These are phyloP conservation scores for Cadophora sp. DNA, from an alignment of 2,329 filamentous ascomycete genomes.

Conservation along the genomic window DNA sequence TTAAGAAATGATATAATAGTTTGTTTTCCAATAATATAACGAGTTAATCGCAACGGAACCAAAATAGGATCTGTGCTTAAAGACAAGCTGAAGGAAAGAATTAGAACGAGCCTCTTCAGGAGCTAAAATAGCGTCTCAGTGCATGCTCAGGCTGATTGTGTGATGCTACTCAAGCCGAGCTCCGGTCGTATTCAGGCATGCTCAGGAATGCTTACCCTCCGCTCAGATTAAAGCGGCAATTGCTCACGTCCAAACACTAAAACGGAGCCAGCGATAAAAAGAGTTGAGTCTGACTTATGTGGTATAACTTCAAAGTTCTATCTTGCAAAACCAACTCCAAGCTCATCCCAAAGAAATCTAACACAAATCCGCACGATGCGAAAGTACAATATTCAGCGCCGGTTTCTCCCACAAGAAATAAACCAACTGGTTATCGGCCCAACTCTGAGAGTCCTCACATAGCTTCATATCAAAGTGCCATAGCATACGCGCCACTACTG, in stretches of 20 bases:
- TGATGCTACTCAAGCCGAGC: too few relatives aligned
- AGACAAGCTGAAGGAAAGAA: slow-evolving; percentile 12
- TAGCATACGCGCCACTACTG: slow-evolving; percentile 34
- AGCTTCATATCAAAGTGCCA: slow-evolving; percentile 39
- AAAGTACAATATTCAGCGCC: slow-evolving; percentile 9
- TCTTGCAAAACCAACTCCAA: background rate
- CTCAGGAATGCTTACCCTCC: too few relatives aligned
- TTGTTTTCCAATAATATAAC: slow-evolving; percentile 12
- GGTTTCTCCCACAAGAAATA: slow-evolving; percentile 28
- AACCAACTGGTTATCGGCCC: slow-evolving; percentile 16
- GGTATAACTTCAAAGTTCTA: too few relatives aligned
- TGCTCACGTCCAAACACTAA: too few relatives aligned
- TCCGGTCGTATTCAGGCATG: too few relatives aligned
- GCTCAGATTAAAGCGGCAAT: too few relatives aligned
- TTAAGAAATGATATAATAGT: slow-evolving; percentile 17
- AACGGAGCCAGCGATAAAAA: too few relatives aligned
- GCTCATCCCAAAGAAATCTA: background rate
- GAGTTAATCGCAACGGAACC: slow-evolving; percentile 16
- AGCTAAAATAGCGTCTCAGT: slow-evolving; percentile 26
- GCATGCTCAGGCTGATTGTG: slow-evolving; percentile 27
- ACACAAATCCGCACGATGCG: background rate
- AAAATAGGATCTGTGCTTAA: slow-evolving; percentile 17
- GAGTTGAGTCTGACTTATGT: too few relatives aligned
- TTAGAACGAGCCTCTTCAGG: slow-evolving; percentile 19
- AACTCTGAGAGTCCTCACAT: slow-evolving; percentile 1